Base-by-base conservation (phyloP, 2,329 filamentous ascomycete genomes). In the Alternaria angustiovoidea region DNA sequence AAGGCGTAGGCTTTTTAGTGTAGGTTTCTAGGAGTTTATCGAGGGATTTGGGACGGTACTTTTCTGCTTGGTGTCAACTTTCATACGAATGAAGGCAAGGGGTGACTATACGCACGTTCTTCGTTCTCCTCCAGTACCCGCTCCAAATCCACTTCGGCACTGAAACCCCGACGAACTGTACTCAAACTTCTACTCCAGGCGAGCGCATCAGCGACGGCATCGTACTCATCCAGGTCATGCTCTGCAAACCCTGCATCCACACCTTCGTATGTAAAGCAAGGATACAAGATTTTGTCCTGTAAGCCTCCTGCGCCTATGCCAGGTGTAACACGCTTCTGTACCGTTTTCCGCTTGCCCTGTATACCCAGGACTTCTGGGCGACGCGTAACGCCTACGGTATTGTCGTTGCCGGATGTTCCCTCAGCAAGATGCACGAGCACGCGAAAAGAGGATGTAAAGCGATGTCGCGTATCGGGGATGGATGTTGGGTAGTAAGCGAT, bases 201-300 rank as follows among this genome's bases (percentile, higher is more conserved):
- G 20, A 93, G 71, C n/a, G 85, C 84, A 2, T 89, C 86, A 0
- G 85, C 85, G 3, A 91, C 81, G 9, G 84, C 81, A 64, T 92
- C 85, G 67, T 88, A 93, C 65, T 90, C 86, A 2, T 91, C 88
- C 32, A 91, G 75, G 57, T 92, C 87, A 20, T 85, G 83, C 76
- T 93, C 90, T 0, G 91, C 91, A 63, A 94, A 93, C 0, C 91
- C 91, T 0, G 87, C 79, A 51, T 87, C 79, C 0, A 78, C 86
- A 61, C 83, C 81, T 11, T 83, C 81, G 65, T 90, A 90, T 0
- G 82, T 82, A 69, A 84, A 88, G 4, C 82, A 78, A 42, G 78
- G 78, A 59, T 82, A 80, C 48, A 77, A 73, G n/a, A 82, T 75
- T 56, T 80, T 78, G 42, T 72, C 66, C 32, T 76, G 75, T 36